A percentile compares a stretch with the other conserved stretches of the same genome.
phyloP scores from a whole-genome alignment of 108 stramenopile genomes.

The Poteriospumella lacustris region DNA sequence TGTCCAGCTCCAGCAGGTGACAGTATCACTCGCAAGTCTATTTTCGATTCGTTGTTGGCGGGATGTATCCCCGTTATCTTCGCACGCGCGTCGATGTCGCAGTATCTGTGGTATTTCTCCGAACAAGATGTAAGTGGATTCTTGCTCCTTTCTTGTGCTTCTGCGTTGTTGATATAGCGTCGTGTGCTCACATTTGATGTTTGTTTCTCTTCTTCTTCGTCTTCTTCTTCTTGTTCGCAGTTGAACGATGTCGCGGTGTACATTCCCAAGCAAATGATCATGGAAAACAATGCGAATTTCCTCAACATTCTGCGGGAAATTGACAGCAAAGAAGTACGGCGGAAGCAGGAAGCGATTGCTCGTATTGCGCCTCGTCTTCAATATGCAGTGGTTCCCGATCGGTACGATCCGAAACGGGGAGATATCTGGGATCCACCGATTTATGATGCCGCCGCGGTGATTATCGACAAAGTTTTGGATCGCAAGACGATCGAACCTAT shows the following conservation, averaged over 20 bases:
- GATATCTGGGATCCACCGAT: constrained; percentile 10
- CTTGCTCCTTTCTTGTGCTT: not conserved
- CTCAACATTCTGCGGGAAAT: constrained; percentile 2
- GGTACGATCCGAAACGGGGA: not conserved
- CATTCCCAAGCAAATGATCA: not conserved
- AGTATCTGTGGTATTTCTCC: constrained; percentile 22
- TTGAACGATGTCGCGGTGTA: not conserved
- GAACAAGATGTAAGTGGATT: not conserved
- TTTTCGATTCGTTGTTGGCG: constrained; percentile 5
- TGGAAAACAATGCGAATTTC: constrained; percentile 4
- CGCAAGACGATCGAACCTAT: not conserved
- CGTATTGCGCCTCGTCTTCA: constrained; percentile 21
- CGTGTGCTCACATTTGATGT: not conserved
- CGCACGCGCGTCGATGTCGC: not conserved
- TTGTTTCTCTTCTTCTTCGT: not conserved
- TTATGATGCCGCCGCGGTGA: constrained; percentile 22
- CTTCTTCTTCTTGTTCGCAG: not conserved
- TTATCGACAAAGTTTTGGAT: constrained; percentile 11
- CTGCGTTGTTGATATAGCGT: not conserved
- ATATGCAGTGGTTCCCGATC: constrained; percentile 20
- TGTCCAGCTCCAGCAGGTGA: constrained; percentile 29
- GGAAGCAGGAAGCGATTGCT: constrained; percentile 27
- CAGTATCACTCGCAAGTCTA: constrained; percentile 17
- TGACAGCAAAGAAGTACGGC: not conserved
- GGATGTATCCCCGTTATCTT: constrained; percentile 26